Conservation (phyloP, 805 yeast genomes). For the Saccharomycopsis capsularis region DNA sequence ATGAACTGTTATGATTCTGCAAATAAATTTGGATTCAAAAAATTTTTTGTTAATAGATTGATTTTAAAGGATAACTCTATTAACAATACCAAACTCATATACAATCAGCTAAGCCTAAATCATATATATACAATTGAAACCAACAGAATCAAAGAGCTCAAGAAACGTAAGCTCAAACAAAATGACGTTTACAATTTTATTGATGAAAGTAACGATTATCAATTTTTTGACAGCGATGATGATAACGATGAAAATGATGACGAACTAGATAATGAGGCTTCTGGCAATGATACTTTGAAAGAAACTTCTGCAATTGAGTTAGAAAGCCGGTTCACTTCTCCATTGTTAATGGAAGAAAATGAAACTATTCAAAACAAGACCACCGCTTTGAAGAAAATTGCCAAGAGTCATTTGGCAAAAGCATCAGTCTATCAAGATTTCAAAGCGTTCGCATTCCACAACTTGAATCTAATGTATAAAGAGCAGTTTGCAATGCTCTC, state of each 20-base stretch:
- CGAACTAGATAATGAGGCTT: background rate
- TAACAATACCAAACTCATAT: conserved; percentile 3
- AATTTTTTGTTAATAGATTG: conserved; percentile 14
- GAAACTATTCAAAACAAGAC: conserved; percentile 15
- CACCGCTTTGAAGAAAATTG: conserved; percentile 13
- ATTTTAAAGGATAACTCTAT: conserved; percentile 14
- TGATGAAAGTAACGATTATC: conserved; percentile 17
- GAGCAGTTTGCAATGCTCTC: conserved; percentile 20
- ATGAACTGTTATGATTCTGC: conserved; percentile 9
- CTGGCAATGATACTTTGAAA: background rate
- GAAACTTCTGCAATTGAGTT: background rate
- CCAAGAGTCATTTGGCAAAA: conserved; percentile 9
- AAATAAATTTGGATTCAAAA: conserved; percentile 17
- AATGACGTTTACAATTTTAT: conserved; percentile 18
- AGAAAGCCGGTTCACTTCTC: conserved; percentile 11
- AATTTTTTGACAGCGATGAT: conserved; percentile 17
- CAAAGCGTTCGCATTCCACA: conserved; percentile 11
- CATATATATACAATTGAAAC: background rate
- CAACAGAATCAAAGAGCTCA: background rate
- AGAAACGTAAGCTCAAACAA: conserved; percentile 10
- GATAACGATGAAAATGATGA: conserved; percentile 8
- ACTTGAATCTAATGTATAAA: conserved; percentile 16
- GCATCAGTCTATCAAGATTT: conserved; percentile 16
- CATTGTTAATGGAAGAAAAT: conserved; percentile 14
- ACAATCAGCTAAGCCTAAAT: conserved; percentile 7